These are phyloP conservation scores for Pilatotrama ljubarskyi DNA, from an alignment of 768 basidiomycete species.

Conservation along the genomic window DNA sequence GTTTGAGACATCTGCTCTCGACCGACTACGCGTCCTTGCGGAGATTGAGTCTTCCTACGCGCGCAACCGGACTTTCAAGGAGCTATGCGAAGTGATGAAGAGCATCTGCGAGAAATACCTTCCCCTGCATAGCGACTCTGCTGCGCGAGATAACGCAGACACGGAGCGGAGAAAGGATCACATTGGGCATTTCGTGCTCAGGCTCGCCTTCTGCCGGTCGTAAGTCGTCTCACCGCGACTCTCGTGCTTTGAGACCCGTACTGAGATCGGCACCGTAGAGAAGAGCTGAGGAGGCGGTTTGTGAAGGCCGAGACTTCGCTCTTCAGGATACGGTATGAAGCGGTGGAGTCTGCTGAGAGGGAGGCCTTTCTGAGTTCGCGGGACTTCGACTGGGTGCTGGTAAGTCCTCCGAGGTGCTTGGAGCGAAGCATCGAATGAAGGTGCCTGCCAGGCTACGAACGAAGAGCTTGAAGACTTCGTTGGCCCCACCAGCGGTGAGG, in stretches of 20 bases:
- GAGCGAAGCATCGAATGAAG: slow-evolving; percentile 17
- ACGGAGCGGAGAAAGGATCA: slow-evolving; percentile 79
- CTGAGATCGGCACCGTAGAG: slow-evolving; percentile 30
- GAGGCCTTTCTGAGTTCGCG: slow-evolving; percentile 63
- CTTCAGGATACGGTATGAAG: slow-evolving; percentile 81
- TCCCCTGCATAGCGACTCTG: slow-evolving; percentile 56
- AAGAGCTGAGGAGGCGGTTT: slow-evolving; percentile 86
- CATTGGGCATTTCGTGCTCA: slow-evolving; percentile 89
- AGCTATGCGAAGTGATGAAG: slow-evolving; percentile 63
- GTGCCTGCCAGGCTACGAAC: not conserved
- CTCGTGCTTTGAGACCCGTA: not conserved
- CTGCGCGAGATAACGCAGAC: slow-evolving; percentile 51
- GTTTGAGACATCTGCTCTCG: slow-evolving; percentile 89
- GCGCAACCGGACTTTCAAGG: slow-evolving; percentile 80
- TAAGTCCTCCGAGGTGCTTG: slow-evolving; percentile 31
- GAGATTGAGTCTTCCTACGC: slow-evolving; percentile 90
- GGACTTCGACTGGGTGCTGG: slow-evolving; percentile 66
- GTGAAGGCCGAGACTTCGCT: slow-evolving; percentile 85
- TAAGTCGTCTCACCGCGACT: slow-evolving; percentile 49
- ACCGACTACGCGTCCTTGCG: slow-evolving; percentile 82
- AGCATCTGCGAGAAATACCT: slow-evolving; percentile 75
- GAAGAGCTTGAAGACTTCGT: slow-evolving; percentile 14
- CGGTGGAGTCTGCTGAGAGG: slow-evolving; percentile 56
- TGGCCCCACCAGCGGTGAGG: not conserved
- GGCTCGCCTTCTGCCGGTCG: slow-evolving; percentile 96